Conservation (phyloP, 306 rosid species). For the Pueraria montana region DNA sequence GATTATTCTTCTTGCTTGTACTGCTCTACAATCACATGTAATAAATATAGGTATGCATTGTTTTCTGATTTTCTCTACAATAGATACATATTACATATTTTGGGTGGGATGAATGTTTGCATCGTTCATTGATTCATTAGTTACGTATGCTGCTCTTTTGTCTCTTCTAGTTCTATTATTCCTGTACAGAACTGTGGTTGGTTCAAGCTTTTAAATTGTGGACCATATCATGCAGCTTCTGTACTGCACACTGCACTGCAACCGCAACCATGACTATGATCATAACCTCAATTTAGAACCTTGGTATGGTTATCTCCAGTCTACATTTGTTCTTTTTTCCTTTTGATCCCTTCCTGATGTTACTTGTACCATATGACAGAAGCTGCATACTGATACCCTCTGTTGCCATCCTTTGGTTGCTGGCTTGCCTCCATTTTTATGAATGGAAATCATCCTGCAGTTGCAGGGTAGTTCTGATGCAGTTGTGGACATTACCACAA, state of each 20-base stretch:
- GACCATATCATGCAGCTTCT: not conserved
- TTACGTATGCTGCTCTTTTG: slow-evolving; percentile 22
- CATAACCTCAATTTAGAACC: not conserved
- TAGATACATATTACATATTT: slow-evolving; percentile 44
- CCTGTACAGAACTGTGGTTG: slow-evolving; percentile 25
- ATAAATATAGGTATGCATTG: slow-evolving; percentile 60
- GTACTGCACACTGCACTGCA: not conserved
- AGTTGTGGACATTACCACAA: not conserved
- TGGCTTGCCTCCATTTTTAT: not conserved
- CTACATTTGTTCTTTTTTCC: not conserved
- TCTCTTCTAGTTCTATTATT: slow-evolving; percentile 39
- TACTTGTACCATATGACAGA: slow-evolving; percentile 3
- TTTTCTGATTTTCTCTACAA: slow-evolving; percentile 43
- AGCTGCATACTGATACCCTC: slow-evolving; percentile 10
- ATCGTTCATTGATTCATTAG: not conserved
- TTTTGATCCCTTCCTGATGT: not conserved
- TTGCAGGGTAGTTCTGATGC: slow-evolving; percentile 33
- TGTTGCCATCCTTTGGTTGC: not conserved
- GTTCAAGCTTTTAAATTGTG: slow-evolving; percentile 24
- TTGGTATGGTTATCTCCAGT: slow-evolving; percentile 17
- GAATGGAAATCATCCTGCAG: slow-evolving; percentile 22
- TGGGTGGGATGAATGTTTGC: slow-evolving; percentile 11
- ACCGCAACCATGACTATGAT: not conserved
- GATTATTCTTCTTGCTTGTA: slow-evolving; percentile 55
- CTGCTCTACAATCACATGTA: slow-evolving; percentile 56